Evolutionary conservation across 495 filamentous ascomycete genomes (phyloP), one percentile per base, ranked within the genome.

Genomic region (Podospora conica): DNA sequence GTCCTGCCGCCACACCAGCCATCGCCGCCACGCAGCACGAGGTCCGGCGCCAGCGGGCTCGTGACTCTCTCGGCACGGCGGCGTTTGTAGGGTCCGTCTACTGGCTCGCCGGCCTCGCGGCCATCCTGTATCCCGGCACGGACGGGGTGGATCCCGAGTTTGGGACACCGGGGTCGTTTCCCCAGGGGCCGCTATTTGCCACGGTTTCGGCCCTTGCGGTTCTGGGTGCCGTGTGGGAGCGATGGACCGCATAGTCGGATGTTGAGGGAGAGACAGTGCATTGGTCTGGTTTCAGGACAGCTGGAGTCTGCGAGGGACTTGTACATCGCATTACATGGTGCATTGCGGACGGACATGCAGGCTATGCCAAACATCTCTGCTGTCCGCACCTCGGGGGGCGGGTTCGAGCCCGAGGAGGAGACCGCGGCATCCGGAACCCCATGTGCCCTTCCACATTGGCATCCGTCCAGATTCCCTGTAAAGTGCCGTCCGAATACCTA

Each of bases 61-160:
- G 71, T 9, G 78, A 82, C 28, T 74, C 73, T 20, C 48, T 82
- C 5, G 62, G 69, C 25, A 73, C 69, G 1, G 81, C 80, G 18
- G 77, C 76, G 2, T 73, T 84, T 54, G 65, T 80, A 0, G 84
- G 79, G 0, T 81, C 76, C 48, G 68, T 86, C 18, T 86, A 86
- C 72, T 85, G 82, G 79, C 59, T 83, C 10, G 79, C 80, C 9
- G 81, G 78, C 3, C 55, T 86, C 12, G 75, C 75, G 29, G 77
- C 76, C 5, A 78, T 83, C 33, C 67, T 84, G 1, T 84, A 80
- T 61, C 84, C 84, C 0, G 81, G 79, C n/a, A 76, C 77, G 9
- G 72, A 75, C 70, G 81, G 78, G 0, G 69, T 82, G 0, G 84
- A 87, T 66, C 84, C 85, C 0, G 84, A 87, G 70, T 86, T 86